Evolutionary conservation across 768 basidiomycete genomes (phyloP).

Genomic region (Tremella mesenterica): DNA sequence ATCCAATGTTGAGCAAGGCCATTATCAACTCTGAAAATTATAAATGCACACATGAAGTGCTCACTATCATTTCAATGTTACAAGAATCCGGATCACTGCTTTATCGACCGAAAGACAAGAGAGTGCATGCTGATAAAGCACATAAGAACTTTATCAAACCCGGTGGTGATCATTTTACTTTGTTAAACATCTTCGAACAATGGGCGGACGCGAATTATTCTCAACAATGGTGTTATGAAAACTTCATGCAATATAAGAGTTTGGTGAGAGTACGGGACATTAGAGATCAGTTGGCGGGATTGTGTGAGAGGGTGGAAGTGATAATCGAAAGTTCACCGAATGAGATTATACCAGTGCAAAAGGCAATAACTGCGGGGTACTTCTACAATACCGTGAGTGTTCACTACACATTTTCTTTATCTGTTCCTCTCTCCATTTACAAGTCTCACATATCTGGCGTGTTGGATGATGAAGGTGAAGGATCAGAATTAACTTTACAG

Average conservation of each 20-base stretch:
- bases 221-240: constrained; percentile 55
- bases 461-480: background rate
- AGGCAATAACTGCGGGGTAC: constrained; percentile 88
- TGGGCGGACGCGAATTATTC: constrained; percentile 98
- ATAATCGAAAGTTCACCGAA: constrained; percentile 80
- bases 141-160: constrained; percentile 91
- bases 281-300: constrained; percentile 75
- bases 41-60: constrained; percentile 89
- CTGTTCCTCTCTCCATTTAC: no score
- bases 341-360: constrained; percentile 87
- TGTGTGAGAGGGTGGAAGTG: constrained; percentile 96
- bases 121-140: constrained; percentile 92
- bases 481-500: no score
- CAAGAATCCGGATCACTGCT: constrained; percentile 90
- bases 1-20: constrained; percentile 92
- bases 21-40: constrained; percentile 94
- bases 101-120: constrained; percentile 97
- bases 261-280: constrained; percentile 91
- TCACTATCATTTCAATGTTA: constrained; percentile 95
- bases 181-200: constrained; percentile 97
- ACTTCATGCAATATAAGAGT: constrained; percentile 86
- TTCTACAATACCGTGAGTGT: constrained; percentile 86
- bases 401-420: background rate
- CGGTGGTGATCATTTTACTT: constrained; percentile 95
- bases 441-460: no score